phyloP scores from a whole-genome alignment of 306 rosid species.

The Leucaena leucocephala region DNA sequence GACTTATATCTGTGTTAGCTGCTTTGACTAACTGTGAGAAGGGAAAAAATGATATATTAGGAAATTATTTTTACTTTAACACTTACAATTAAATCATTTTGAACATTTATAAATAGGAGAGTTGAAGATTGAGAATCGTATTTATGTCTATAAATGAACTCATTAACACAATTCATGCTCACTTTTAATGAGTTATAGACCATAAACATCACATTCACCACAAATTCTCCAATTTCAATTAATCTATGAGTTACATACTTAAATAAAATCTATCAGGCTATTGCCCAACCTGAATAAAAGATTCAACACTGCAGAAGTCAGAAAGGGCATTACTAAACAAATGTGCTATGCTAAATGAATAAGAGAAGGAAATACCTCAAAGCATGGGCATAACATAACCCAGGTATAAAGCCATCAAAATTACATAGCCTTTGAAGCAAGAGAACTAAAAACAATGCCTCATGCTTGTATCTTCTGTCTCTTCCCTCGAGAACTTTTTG shows the following conservation, averaged over 20 bases:
- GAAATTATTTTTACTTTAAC: background rate
- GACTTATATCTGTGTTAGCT: background rate
- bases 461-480: background rate
- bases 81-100: background rate
- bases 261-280: background rate
- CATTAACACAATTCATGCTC: background rate
- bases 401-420: background rate
- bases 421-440: background rate
- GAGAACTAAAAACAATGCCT: background rate
- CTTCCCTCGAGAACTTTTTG: background rate
- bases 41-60: background rate
- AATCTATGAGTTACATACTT: background rate
- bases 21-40: background rate
- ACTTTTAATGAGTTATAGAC: background rate
- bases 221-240: background rate
- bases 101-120: background rate
- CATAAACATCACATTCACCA: background rate
- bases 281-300: background rate
- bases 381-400: background rate
- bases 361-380: background rate
- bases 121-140: background rate
- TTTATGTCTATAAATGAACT: background rate
- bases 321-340: background rate
- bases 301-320: background rate
- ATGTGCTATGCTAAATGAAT: background rate